Base-by-base conservation (phyloP, 192 early-diverging fungal species). In the Chytriomyces sp. region DNA sequence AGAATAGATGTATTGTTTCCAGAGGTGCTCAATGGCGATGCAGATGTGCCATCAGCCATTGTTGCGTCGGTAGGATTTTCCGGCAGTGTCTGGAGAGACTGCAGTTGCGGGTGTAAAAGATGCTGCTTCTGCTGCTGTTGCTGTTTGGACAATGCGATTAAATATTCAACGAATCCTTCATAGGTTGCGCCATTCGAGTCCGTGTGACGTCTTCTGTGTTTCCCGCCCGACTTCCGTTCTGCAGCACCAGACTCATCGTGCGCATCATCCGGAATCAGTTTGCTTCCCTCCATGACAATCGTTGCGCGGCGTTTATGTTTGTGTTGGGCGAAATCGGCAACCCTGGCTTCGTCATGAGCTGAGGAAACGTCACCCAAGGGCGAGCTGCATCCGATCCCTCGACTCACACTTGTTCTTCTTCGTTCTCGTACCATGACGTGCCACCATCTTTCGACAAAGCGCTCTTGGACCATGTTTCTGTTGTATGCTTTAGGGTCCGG, bases 381-480 rank as follows among this genome's bases (percentile, higher is more conserved):
- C 16, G 16, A 13, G 53, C 53, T 57, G 13, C 20, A 13, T 57
- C 20, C 53, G 16, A n/a, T 13, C 53, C 16, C 16, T n/a, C 20
- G 63, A 64, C 45, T 24, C 20, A 73, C 47, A 18, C 59, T 62
- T 6, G 53, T 23, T 9, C 71, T 64, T 7, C 74, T 1, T 35
- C 35, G 35, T 23, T 77, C 65, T 7, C 45, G 11, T 35, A 81
- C 64, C 44, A 79, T 65, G 8, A 35, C 24, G 23, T 74, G 64
- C 76, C 77, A 85, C 65, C 83, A 85, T 3, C 74, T 48, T 50
- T 81, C 72, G 3, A 85, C 67, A 48, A 82, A 85, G 50, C 84
- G 72, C 69, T 85, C 84, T 74, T 85, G 84, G n/a, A 83, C 59
- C 50, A 76, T 68, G 49, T 85, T 85, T 13, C 77, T 61, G 13